Conservation (phyloP, 2,329 filamentous ascomycete species). For the Pseudogymnoascus sp. region DNA sequence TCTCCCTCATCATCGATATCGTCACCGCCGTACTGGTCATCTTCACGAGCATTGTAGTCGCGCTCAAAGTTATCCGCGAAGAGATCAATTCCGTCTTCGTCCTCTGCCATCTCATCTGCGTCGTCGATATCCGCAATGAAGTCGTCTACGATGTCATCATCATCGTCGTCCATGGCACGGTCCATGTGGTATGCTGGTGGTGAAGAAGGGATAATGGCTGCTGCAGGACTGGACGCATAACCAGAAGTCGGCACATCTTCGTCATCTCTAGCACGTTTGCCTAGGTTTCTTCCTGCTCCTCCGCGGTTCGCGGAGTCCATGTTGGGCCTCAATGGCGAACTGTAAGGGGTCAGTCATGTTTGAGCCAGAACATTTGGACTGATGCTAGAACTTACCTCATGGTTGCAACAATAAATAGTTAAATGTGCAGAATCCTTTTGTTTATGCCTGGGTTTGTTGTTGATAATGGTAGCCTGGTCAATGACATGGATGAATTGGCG, state of each 20-base stretch:
- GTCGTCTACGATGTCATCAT: conserved; percentile 64
- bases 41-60: conserved; percentile 61
- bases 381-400: conserved; percentile 29
- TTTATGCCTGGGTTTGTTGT: conserved; percentile 1
- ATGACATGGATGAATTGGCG: conserved; percentile 6
- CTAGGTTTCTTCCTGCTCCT: conserved; percentile 38
- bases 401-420: background rate
- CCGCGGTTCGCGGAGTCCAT: conserved; percentile 81
- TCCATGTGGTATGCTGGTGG: conserved; percentile 56
- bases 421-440: background rate
- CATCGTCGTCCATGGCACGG: conserved; percentile 59
- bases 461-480: conserved; percentile 8
- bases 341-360: conserved; percentile 31
- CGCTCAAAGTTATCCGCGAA: conserved; percentile 68
- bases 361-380: conserved; percentile 10
- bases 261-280: conserved; percentile 61
- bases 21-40: conserved; percentile 62
- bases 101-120: conserved; percentile 73
- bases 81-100: conserved; percentile 70
- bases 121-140: conserved; percentile 68
- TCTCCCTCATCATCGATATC: conserved; percentile 74
- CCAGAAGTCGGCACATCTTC: conserved; percentile 49
- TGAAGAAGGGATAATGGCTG: conserved; percentile 51
- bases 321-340: conserved; percentile 75
- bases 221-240: conserved; percentile 45